A percentile compares a stretch with the other conserved stretches of the same genome.
Evolutionary conservation across 257 asterid genomes (phyloP).

Genomic region (Solanum tarapatanum): DNA sequence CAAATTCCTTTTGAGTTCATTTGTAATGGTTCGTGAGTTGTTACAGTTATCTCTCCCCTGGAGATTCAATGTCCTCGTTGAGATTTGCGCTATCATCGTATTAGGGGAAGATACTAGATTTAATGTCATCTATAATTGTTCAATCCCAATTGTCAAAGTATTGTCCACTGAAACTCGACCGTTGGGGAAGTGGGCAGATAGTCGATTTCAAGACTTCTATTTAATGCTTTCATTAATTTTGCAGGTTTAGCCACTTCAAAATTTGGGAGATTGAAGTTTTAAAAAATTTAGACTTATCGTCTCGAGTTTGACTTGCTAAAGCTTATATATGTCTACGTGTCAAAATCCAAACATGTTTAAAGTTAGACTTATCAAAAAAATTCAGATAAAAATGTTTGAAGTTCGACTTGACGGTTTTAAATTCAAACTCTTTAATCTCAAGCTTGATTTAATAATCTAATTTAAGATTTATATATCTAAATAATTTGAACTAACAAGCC

Average conservation of each 20-base stretch:
- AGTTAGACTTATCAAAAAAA: no score
- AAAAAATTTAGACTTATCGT: neutral
- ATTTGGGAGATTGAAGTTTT: neutral
- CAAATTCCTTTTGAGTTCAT: neutral
- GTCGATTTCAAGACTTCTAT: neutral
- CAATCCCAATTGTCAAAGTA: neutral
- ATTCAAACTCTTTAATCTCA: no score
- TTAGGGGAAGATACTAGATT: neutral
- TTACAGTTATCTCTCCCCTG: neutral
- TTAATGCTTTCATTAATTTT: no score
- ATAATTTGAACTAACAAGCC: neutral
- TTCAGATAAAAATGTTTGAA: no score
- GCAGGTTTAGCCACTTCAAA: neutral
- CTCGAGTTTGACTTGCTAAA: neutral
- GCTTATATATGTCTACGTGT: neutral
- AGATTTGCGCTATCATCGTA: no score
- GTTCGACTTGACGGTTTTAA: neutral
- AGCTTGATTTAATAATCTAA: neutral
- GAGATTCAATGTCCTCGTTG: neutral
- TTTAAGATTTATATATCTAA: no score
- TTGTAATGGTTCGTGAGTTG: neutral
- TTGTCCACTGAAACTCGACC: neutral
- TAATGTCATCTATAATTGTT: neutral
- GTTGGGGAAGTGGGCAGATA: neutral
- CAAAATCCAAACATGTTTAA: no score